These are phyloP conservation scores for Huntiella savannae DNA, from an alignment of 2,329 filamentous ascomycete genomes.

Conservation along the genomic window DNA sequence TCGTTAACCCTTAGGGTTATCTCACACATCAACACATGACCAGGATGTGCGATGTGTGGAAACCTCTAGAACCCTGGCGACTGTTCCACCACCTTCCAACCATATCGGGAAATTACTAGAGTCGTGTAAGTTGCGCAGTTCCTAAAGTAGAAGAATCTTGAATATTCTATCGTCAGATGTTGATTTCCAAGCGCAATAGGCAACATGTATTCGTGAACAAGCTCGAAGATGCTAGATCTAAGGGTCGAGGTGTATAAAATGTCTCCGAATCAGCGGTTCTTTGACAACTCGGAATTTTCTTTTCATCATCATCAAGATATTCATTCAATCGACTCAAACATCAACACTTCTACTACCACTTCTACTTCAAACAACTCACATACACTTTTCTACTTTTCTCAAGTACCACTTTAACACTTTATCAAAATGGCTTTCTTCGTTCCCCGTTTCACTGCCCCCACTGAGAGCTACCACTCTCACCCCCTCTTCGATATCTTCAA, in stretches of 20 bases:
- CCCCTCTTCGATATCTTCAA: slow-evolving; percentile 47
- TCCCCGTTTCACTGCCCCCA: slow-evolving; percentile 27
- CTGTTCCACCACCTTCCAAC: background rate
- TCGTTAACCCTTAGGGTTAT: background rate
- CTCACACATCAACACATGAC: background rate
- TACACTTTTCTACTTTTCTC: background rate
- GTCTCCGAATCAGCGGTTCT: background rate
- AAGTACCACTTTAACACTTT: background rate
- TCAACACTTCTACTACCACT: background rate
- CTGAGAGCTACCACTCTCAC: slow-evolving; percentile 28
- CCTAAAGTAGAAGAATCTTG: background rate
- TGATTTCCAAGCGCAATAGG: slow-evolving; percentile 1
- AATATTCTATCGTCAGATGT: background rate
- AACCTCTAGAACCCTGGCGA: background rate
- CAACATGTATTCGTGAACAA: background rate
- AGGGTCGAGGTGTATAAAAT: slow-evolving; percentile 1
- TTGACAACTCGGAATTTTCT: background rate
- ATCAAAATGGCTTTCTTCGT: slow-evolving; percentile 42
- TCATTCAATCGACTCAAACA: slow-evolving; percentile 6
- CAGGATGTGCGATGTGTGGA: background rate
- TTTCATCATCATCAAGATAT: slow-evolving; percentile 5
- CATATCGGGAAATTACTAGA: background rate
- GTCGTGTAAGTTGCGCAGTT: background rate
- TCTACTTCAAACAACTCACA: background rate
- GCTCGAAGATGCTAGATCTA: slow-evolving; percentile 6